These are phyloP conservation scores for Podospora tetraspora DNA, from an alignment of 495 filamentous ascomycete species.

Conservation along the genomic window DNA sequence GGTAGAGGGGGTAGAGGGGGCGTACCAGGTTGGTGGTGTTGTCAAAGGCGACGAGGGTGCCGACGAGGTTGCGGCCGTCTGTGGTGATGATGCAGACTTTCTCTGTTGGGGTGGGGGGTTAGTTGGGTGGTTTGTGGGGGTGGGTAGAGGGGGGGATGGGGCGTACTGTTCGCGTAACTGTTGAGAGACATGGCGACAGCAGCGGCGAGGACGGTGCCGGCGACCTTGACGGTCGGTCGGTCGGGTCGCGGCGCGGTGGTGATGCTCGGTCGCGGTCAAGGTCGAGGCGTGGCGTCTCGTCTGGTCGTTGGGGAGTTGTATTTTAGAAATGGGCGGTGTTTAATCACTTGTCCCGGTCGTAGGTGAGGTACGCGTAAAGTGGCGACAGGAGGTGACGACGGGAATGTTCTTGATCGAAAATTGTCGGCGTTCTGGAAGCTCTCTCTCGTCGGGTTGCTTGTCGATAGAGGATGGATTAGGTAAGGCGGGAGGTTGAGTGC, in stretches of 20 bases:
- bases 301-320: not conserved
- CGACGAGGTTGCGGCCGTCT: slow-evolving; percentile 84
- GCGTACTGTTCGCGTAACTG: not conserved
- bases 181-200: not conserved
- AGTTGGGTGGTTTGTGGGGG: not conserved
- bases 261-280: not conserved
- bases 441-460: not conserved
- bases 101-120: slow-evolving; percentile 47
- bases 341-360: not conserved
- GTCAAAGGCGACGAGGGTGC: slow-evolving; percentile 80
- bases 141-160: not conserved
- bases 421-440: not conserved
- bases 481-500: not conserved
- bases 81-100: slow-evolving; percentile 87
- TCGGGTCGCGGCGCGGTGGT: not conserved
- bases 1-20: not conserved
- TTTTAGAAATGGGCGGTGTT: not conserved
- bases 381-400: not conserved
- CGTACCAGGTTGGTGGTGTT: slow-evolving; percentile 81
- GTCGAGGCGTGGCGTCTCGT: not conserved
- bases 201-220: not conserved
- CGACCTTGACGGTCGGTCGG: not conserved
- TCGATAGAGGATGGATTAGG: not conserved
- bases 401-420: not conserved
- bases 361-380: not conserved